These are phyloP conservation scores for Dendrobium officinale DNA, from an alignment of 106 monocot species.

Conservation along the genomic window DNA sequence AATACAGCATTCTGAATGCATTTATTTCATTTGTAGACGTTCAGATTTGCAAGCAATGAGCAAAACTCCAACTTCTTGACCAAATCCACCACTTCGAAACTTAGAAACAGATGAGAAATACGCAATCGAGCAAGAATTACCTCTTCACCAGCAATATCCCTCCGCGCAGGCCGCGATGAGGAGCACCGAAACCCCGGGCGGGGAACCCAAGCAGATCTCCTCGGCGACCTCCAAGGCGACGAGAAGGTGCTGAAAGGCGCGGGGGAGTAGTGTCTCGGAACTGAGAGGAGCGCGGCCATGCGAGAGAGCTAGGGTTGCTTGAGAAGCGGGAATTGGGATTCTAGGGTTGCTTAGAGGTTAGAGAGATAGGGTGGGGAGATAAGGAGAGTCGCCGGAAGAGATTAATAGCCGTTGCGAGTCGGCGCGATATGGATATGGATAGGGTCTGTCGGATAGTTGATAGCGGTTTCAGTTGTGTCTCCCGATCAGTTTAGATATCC, in stretches of 20 bases:
- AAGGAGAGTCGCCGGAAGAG: not conserved
- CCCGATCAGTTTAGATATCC: not conserved
- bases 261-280: not conserved
- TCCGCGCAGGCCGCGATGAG: not conserved
- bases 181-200: conserved; percentile 15
- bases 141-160: not conserved
- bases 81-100: not conserved
- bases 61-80: not conserved
- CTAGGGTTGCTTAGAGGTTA: not conserved
- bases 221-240: not conserved
- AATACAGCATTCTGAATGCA: not conserved
- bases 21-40: not conserved
- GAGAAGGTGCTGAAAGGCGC: not conserved
- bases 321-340: conserved; percentile 7
- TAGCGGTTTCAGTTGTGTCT: not conserved
- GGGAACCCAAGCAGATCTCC: not conserved
- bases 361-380: not conserved
- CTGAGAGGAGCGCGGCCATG: conserved; percentile 7
- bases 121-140: not conserved
- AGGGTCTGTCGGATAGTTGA: not conserved
- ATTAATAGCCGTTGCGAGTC: not conserved
- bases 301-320: not conserved
- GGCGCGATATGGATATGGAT: not conserved
- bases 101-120: not conserved
- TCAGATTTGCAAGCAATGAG: not conserved